These are phyloP conservation scores for Knoxdaviesia proteae DNA, from an alignment of 2,329 filamentous ascomycete species.

Conservation along the genomic window DNA sequence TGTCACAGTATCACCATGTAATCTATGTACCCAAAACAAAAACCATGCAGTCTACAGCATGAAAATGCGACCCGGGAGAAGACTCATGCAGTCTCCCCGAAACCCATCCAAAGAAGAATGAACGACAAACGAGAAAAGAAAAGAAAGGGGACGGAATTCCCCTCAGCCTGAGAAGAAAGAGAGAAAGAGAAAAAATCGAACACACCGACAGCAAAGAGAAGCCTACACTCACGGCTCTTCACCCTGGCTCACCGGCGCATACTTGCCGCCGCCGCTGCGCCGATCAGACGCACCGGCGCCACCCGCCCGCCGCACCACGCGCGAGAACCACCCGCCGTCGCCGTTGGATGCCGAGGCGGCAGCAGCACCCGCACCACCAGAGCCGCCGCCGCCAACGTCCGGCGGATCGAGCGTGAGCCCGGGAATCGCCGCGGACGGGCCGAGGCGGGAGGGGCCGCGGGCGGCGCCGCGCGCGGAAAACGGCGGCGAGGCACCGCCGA, in stretches of 20 bases:
- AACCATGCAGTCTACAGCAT: too few species aligned
- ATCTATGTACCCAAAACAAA: too few species aligned
- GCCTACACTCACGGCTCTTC: slow-evolving; percentile 10
- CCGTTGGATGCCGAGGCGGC: not conserved
- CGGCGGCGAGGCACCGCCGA: slow-evolving; percentile 54
- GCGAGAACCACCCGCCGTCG: slow-evolving; percentile 24
- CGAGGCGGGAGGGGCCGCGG: slow-evolving; percentile 30
- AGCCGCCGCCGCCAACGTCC: slow-evolving; percentile 23
- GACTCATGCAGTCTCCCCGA: too few species aligned
- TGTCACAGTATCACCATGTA: too few species aligned
- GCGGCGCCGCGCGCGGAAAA: slow-evolving; percentile 46
- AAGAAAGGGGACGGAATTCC: too few species aligned
- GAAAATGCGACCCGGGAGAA: too few species aligned
- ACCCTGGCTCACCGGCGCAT: slow-evolving; percentile 19
- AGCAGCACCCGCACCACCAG: not conserved
- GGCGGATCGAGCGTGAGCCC: slow-evolving; percentile 59
- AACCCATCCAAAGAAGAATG: too few species aligned
- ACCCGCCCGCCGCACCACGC: slow-evolving; percentile 8
- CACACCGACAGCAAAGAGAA: too few species aligned
- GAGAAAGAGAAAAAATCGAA: too few species aligned
- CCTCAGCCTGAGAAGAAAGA: too few species aligned
- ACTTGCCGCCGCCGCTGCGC: slow-evolving; percentile 14
- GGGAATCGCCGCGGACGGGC: slow-evolving; percentile 50
- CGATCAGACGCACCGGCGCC: not conserved
- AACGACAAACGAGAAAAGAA: too few species aligned